A percentile compares a stretch with the other conserved stretches of the same genome.
phyloP scores from a whole-genome alignment of 208 protist genomes.

The Plasmodiophora brassicae region DNA sequence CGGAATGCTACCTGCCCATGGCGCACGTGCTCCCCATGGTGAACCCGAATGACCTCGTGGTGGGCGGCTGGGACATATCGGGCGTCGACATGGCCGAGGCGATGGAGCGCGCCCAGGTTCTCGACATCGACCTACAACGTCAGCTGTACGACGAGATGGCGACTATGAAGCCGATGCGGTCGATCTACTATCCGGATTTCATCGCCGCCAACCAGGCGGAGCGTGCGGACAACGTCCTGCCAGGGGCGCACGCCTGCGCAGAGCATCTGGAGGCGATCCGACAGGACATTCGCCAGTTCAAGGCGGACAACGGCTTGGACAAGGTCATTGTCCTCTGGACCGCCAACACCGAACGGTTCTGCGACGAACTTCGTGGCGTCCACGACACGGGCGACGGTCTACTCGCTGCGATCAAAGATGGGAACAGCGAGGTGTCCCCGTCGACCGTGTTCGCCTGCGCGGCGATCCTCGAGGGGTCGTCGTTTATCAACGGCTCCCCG shows the following conservation, averaged over 20 bases:
- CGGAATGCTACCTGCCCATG: no score
- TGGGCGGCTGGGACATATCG: constrained; percentile 97
- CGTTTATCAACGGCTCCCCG: constrained; percentile 96
- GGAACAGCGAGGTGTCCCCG: constrained; percentile 78
- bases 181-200: constrained; percentile 92
- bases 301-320: constrained; percentile 79
- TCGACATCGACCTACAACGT: constrained; percentile 83
- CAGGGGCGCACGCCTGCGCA: constrained; percentile 65
- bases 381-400: no score
- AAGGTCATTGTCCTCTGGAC: constrained; percentile 96
- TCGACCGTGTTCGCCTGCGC: constrained; percentile 91
- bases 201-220: constrained; percentile 94
- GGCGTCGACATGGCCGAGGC: constrained; percentile 81
- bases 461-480: constrained; percentile 85
- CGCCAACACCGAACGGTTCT: constrained; percentile 96
- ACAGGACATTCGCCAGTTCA: constrained; percentile 81
- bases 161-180: constrained; percentile 81
- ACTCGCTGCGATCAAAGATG: no score
- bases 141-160: constrained; percentile 75
- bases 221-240: constrained; percentile 90
- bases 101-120: constrained; percentile 86
- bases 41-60: constrained; percentile 88
- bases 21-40: constrained; percentile 90
- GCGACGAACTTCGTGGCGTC: constrained; percentile 74
- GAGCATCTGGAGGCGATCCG: constrained; percentile 87